Base-by-base conservation (phyloP, 805 yeast species). In the Scheffersomyces spartinae region DNA sequence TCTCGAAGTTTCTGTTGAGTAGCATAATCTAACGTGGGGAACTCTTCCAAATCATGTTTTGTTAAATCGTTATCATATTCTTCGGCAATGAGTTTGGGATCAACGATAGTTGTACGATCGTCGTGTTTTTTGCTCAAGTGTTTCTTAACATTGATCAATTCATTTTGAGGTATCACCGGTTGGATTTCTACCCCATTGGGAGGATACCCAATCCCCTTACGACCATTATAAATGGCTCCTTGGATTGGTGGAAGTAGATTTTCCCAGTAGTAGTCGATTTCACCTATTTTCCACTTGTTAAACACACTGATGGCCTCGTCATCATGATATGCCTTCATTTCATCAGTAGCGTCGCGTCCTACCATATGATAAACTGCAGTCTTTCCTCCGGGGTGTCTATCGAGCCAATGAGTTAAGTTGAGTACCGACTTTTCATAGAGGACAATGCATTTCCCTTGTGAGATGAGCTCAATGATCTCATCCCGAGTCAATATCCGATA, bases 281-380 rank as follows among this genome's bases (percentile, higher is more conserved):
- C 45, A 1, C 95, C 95, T 9, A 84, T 64, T 29, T 55, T 65
- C 68, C 68, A 85, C 20, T 50, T 61, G n/a, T 45, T 40, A 47
- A 81, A 77, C 0, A 50, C 48, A 3, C 32, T 24, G 6, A 66
- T 52, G 0, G 91, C 68, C 25, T 70, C 78, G 8, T 62, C 70
- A 22, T 68, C 47, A 45, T 84, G 95, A 41, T 82, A 84, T 6
- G 86, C 85, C 27, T 74, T 68, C 81, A 84, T 83, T 47, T 85
- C 95, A 45, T 83, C 94, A 0, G 91, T 76, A 12, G 94, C 94
- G 50, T 84, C 94, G 29, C 88, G 55, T 2, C 95, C 95, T 3
- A 84, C 69, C 77, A 84, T 64, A 49, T 85, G 95, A 39, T 60
- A 61, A 5, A 85, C 74, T 2, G 93, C 86, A 42, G 72, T 79